phyloP scores from a whole-genome alignment of 1,139 yeast species.

The Yamadazyma sp. region DNA sequence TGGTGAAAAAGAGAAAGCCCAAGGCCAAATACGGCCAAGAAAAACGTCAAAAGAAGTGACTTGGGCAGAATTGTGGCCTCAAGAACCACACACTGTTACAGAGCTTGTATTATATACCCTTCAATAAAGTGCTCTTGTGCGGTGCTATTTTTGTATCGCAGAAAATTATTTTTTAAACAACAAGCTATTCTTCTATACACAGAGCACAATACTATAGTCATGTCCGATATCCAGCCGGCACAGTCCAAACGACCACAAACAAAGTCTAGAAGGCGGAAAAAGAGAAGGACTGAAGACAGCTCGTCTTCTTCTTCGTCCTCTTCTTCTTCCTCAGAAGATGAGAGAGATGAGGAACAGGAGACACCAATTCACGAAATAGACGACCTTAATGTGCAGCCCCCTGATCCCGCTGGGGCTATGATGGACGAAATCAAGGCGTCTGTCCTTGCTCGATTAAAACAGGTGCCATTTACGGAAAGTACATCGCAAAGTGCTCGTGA shows the following conservation, averaged over 20 bases:
- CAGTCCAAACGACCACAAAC: conserved; percentile 1
- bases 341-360: neutral
- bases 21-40: conserved; percentile 12
- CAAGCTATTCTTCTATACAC: no score
- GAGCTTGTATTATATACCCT: no score
- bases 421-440: conserved; percentile 14
- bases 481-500: conserved; percentile 20
- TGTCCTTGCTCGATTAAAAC: conserved; percentile 14
- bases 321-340: conserved; percentile 22
- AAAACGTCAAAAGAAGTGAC: conserved; percentile 11
- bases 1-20: conserved; percentile 35
- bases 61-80: no score
- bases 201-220: no score
- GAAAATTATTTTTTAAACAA: no score
- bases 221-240: conserved; percentile 4
- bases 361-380: conserved; percentile 26
- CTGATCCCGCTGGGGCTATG: conserved; percentile 3
- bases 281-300: conserved; percentile 74
- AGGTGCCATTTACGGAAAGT: conserved; percentile 15
- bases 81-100: no score
- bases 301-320: conserved; percentile 51
- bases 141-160: neutral
- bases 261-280: conserved; percentile 53
- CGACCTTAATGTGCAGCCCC: conserved; percentile 6
- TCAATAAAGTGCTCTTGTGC: no score